These are phyloP conservation scores for Tulasnella sp. DNA, from an alignment of 768 basidiomycete genomes.

Conservation along the genomic window DNA sequence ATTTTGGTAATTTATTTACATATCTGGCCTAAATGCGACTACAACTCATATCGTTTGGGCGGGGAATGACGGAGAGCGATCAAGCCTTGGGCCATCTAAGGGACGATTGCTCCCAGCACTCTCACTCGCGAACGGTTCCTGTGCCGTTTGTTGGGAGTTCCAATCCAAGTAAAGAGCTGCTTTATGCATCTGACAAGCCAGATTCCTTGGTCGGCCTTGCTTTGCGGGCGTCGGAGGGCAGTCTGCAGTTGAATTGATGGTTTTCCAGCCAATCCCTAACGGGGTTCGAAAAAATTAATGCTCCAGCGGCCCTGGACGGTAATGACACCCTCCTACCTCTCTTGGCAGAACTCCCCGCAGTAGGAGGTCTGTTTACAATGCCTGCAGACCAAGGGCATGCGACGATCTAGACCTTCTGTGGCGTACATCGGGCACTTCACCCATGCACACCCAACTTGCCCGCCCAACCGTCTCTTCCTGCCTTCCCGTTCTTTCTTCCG, in stretches of 20 bases:
- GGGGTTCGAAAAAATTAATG: neutral
- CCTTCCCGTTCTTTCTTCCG: neutral
- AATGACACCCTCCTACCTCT: neutral
- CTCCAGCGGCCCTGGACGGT: neutral
- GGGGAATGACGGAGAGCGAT: too few relatives aligned
- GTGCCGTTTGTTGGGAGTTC: too few relatives aligned
- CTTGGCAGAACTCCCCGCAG: neutral
- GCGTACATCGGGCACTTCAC: neutral
- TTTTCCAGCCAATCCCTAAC: neutral
- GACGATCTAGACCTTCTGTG: neutral
- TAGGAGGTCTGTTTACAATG: neutral
- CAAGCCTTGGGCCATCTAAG: too few relatives aligned
- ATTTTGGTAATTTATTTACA: too few relatives aligned
- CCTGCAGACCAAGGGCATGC: neutral
- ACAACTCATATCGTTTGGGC: too few relatives aligned
- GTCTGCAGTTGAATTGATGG: neutral
- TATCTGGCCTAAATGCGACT: too few relatives aligned
- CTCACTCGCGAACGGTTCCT: too few relatives aligned
- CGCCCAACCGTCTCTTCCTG: neutral
- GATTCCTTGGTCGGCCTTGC: neutral
- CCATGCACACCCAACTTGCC: neutral
- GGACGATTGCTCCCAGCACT: too few relatives aligned
- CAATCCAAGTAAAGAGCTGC: neutral
- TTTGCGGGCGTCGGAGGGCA: neutral
- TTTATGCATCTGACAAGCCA: neutral